Conservation (phyloP, 176 grass and related monocot genomes). For the Rhynchospora pubera region DNA sequence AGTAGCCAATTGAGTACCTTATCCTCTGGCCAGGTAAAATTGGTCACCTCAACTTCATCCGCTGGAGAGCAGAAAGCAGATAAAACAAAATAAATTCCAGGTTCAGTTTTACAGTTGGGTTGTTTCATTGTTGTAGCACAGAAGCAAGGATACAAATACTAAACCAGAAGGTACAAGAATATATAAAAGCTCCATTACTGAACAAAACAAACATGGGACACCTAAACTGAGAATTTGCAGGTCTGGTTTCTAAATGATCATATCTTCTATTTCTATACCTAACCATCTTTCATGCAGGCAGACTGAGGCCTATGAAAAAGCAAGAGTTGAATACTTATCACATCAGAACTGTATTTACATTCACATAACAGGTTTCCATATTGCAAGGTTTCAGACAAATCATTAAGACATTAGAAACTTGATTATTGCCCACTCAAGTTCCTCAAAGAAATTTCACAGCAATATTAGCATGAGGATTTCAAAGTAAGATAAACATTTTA, state of each 20-base stretch:
- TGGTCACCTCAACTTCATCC: constrained; percentile 67
- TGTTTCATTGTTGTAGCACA: not conserved
- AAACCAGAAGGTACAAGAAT: not conserved
- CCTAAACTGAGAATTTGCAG: no score
- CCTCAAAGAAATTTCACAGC: not conserved
- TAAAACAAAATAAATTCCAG: not conserved
- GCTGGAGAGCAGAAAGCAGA: constrained; percentile 37
- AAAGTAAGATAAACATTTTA: not conserved
- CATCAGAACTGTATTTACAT: not conserved
- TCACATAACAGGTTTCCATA: not conserved
- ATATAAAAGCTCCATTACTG: not conserved
- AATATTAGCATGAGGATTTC: not conserved
- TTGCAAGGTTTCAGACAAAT: not conserved
- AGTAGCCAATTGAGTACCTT: constrained; percentile 76
- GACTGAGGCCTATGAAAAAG: not conserved
- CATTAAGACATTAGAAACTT: not conserved
- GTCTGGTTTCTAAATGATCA: not conserved
- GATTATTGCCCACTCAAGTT: not conserved
- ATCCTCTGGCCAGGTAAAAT: constrained; percentile 74
- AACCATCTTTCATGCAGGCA: no score
- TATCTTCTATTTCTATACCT: not conserved
- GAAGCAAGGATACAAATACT: not conserved
- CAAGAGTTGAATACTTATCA: not conserved
- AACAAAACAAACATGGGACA: not conserved
- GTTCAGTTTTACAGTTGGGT: not conserved